Conservation (phyloP, 2,329 filamentous ascomycete species). For the Sclerotinia glacialis region DNA sequence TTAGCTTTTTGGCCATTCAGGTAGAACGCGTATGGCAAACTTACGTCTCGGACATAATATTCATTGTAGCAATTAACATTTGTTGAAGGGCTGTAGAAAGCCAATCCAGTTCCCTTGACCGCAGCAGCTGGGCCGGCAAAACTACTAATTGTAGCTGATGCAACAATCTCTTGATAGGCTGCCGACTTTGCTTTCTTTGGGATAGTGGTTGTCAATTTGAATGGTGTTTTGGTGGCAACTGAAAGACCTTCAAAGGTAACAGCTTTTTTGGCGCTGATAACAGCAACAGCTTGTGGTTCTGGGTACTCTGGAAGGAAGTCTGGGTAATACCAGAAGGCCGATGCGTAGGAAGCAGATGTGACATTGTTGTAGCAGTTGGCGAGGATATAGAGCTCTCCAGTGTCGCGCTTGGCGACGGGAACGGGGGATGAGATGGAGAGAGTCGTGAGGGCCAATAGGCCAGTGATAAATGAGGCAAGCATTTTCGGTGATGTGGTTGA, state of each 20-base stretch:
- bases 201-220: background rate
- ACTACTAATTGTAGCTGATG: constrained; percentile 6
- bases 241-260: background rate
- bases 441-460: background rate
- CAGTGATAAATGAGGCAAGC: constrained; percentile 11
- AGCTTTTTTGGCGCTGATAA: constrained; percentile 6
- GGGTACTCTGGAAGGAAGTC: constrained; percentile 15
- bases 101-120: constrained; percentile 2
- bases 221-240: background rate
- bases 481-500: background rate
- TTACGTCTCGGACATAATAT: constrained; percentile 17
- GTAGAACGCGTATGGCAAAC: background rate
- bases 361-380: constrained; percentile 18
- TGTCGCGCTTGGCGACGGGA: constrained; percentile 8
- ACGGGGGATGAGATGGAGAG: constrained; percentile 11
- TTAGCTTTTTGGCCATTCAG: background rate
- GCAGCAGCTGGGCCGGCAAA: constrained; percentile 6
- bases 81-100: constrained; percentile 9
- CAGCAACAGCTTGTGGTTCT: constrained; percentile 8
- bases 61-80: constrained; percentile 13
- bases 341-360: constrained; percentile 12
- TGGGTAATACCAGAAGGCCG: constrained; percentile 20
- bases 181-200: background rate
- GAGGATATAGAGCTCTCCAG: constrained; percentile 17
- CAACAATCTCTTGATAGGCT: constrained; percentile 9